These are phyloP conservation scores for Xylariaceae sp. DNA, from an alignment of 2,329 filamentous ascomycete genomes.

Conservation along the genomic window DNA sequence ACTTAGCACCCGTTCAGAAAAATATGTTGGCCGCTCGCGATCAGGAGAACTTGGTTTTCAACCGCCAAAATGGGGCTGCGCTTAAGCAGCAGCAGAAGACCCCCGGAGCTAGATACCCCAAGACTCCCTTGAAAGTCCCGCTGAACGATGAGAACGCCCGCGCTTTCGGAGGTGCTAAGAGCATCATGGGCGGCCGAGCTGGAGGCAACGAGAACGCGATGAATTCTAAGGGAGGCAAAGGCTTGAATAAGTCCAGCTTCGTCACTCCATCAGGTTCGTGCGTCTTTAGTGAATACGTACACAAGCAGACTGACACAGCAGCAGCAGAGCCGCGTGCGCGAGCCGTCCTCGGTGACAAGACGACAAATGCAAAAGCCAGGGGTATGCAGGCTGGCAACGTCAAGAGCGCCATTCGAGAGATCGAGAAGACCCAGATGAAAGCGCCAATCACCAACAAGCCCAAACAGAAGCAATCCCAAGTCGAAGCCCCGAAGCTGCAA, in stretches of 20 bases:
- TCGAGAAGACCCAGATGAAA: constrained; percentile 59
- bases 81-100: constrained; percentile 78
- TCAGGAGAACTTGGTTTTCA: constrained; percentile 82
- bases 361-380: constrained; percentile 85
- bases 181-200: constrained; percentile 48
- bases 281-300: neutral
- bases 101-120: constrained; percentile 69
- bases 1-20: no score
- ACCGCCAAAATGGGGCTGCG: constrained; percentile 65
- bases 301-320: neutral
- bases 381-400: constrained; percentile 62
- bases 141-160: constrained; percentile 81
- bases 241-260: constrained; percentile 58
- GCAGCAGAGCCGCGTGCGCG: constrained; percentile 59
- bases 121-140: constrained; percentile 75
- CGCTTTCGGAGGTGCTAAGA: constrained; percentile 55
- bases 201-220: constrained; percentile 55
- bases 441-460: constrained; percentile 53
- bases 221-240: constrained; percentile 42
- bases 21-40: constrained; percentile 74
- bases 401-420: constrained; percentile 53
- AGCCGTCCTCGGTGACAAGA: constrained; percentile 88
- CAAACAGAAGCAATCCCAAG: constrained; percentile 50
- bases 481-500: constrained; percentile 57
- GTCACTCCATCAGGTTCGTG: constrained; percentile 72